phyloP scores from a whole-genome alignment of 139 green algal species.

The Pedinophyceae sp. region DNA sequence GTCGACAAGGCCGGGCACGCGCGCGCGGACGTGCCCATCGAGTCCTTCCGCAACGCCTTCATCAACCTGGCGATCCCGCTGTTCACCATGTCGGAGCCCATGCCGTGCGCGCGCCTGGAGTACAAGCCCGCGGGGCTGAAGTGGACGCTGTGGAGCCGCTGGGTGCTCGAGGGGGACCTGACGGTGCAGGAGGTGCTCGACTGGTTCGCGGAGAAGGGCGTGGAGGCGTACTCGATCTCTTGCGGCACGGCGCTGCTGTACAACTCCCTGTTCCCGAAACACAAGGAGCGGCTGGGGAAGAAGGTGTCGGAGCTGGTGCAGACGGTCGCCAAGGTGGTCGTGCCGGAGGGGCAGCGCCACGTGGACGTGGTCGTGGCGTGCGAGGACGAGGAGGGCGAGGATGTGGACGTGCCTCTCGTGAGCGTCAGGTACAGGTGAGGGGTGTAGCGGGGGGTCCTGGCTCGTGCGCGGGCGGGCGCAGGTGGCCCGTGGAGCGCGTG shows the following conservation, averaged over 20 bases:
- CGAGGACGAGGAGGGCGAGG: slow-evolving; percentile 81
- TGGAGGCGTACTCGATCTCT: slow-evolving; percentile 87
- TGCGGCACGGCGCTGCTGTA: slow-evolving; percentile 83
- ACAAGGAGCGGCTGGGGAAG: slow-evolving; percentile 77
- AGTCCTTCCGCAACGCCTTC: slow-evolving; percentile 94
- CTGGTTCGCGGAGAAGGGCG: slow-evolving; percentile 61
- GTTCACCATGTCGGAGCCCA: slow-evolving; percentile 87
- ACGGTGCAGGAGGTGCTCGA: slow-evolving; percentile 85
- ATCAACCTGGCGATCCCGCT: slow-evolving; percentile 93
- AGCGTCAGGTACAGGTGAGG: slow-evolving; percentile 56
- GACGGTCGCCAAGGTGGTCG: slow-evolving; percentile 69
- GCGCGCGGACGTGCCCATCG: slow-evolving; percentile 44
- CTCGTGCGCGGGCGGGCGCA: too few species aligned
- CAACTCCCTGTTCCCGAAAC: slow-evolving; percentile 97
- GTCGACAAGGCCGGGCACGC: slow-evolving; percentile 74
- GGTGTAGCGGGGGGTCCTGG: too few species aligned
- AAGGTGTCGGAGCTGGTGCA: slow-evolving; percentile 47
- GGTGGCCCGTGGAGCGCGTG: too few species aligned
- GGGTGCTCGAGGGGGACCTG: slow-evolving; percentile 87
- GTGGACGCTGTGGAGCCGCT: slow-evolving; percentile 94
- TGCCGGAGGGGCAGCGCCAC: slow-evolving; percentile 50
- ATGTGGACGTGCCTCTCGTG: slow-evolving; percentile 68
- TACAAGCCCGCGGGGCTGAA: slow-evolving; percentile 56
- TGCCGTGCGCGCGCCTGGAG: slow-evolving; percentile 60
- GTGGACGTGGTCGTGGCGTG: slow-evolving; percentile 98